Evolutionary conservation across 2,329 filamentous ascomycete species (phyloP).

Genomic region (Septoria petroselini): DNA sequence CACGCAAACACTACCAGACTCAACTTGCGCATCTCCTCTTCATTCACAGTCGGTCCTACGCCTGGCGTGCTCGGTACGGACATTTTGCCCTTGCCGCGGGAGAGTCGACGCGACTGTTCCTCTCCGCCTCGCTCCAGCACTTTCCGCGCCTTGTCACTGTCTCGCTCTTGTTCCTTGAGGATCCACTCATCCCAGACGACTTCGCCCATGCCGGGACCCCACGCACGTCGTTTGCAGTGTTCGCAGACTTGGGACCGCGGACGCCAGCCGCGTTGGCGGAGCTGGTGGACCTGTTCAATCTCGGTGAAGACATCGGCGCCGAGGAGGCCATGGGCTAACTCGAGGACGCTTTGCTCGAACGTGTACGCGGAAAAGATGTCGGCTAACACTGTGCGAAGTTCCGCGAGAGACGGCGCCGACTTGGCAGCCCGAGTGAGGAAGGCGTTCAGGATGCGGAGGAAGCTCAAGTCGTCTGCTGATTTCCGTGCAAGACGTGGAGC

Average conservation of each 20-base stretch:
- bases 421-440: conserved; percentile 81
- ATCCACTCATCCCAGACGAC: conserved; percentile 82
- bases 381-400: conserved; percentile 77
- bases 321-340: conserved; percentile 78
- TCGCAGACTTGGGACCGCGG: conserved; percentile 85
- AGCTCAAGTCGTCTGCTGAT: conserved; percentile 59
- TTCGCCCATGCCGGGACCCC: conserved; percentile 80
- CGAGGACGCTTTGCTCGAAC: conserved; percentile 83
- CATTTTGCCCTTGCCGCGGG: conserved; percentile 56
- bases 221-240: conserved; percentile 74
- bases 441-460: conserved; percentile 81
- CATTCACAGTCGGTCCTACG: conserved; percentile 34
- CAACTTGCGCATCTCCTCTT: conserved; percentile 44
- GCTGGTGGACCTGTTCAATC: conserved; percentile 68
- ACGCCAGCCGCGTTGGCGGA: conserved; percentile 84
- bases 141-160: conserved; percentile 44
- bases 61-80: conserved; percentile 40
- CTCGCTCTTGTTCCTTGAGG: conserved; percentile 49
- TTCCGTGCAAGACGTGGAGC: conserved; percentile 12
- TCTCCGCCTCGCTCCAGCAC: conserved; percentile 38
- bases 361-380: conserved; percentile 95
- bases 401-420: conserved; percentile 79
- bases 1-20: conserved; percentile 66
- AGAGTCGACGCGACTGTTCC: conserved; percentile 39
- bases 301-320: conserved; percentile 85